Evolutionary conservation across 805 yeast genomes (phyloP).

Genomic region (Wickerhamiella sorbophila): DNA sequence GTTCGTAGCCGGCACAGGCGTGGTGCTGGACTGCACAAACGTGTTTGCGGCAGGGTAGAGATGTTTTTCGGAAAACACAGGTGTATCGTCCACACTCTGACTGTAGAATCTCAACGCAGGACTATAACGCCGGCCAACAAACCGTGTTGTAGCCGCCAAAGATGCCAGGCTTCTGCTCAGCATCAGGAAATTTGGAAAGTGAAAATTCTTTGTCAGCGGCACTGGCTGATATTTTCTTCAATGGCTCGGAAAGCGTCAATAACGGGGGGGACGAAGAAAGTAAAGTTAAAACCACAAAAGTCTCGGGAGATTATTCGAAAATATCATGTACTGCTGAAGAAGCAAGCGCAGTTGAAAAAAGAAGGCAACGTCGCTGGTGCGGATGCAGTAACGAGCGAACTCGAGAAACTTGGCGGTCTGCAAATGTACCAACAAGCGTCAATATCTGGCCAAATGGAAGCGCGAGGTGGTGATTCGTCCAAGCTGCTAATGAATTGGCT

Average conservation of each 20-base stretch:
- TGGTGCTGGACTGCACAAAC: conserved; percentile 13
- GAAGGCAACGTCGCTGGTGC: conserved; percentile 23
- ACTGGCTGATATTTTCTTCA: conserved; percentile 9
- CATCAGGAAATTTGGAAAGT: neutral
- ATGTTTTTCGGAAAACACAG: conserved; percentile 8
- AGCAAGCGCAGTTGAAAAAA: conserved; percentile 15
- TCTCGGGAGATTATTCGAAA: conserved; percentile 62
- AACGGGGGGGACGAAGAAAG: conserved; percentile 11
- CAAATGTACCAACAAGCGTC: conserved; percentile 75
- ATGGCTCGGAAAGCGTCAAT: conserved; percentile 17
- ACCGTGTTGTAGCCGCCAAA: neutral
- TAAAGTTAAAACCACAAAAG: conserved; percentile 42
- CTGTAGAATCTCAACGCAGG: neutral
- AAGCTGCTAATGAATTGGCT: conserved; percentile 67
- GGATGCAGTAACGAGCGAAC: conserved; percentile 47
- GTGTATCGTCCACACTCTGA: conserved; percentile 7
- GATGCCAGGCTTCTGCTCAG: neutral
- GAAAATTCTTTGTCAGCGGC: neutral
- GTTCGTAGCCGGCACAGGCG: conserved; percentile 2
- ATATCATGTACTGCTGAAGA: conserved; percentile 57
- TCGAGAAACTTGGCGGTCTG: conserved; percentile 57
- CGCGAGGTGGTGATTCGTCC: conserved; percentile 87
- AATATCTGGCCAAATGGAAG: conserved; percentile 59
- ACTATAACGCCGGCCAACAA: neutral
- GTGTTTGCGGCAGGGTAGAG: conserved; percentile 14